Evolutionary conservation across 345 rosid species (phyloP).

Genomic region (Gynandropsis gynandra): DNA sequence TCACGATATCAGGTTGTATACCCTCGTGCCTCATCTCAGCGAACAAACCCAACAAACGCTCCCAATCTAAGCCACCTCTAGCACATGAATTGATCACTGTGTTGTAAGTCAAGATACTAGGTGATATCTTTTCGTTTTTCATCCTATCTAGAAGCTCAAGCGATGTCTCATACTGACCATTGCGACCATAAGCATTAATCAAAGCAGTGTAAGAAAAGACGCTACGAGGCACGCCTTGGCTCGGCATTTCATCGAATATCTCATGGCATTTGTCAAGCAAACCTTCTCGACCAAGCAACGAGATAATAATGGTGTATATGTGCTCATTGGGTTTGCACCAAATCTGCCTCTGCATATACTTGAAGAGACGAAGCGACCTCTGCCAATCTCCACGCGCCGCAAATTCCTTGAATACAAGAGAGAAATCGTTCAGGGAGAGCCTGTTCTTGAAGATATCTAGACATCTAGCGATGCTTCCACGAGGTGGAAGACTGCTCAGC

Average conservation of each 20-base stretch:
- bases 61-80: constrained; percentile 92
- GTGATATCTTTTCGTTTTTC: constrained; percentile 70
- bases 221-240: constrained; percentile 65
- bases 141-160: constrained; percentile 73
- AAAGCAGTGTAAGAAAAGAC: constrained; percentile 85
- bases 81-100: constrained; percentile 87
- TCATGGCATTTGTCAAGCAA: constrained; percentile 75
- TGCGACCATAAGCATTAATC: constrained; percentile 84
- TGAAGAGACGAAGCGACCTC: constrained; percentile 82
- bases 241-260: constrained; percentile 84
- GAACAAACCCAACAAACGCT: constrained; percentile 77
- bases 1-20: constrained; percentile 75
- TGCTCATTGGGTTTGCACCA: constrained; percentile 98
- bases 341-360: constrained; percentile 92
- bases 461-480: constrained; percentile 89
- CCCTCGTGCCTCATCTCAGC: constrained; percentile 98
- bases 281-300: constrained; percentile 77
- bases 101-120: constrained; percentile 82
- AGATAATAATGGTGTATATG: constrained; percentile 87
- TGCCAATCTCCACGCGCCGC: constrained; percentile 96
- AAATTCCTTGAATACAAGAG: constrained; percentile 87
- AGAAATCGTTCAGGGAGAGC: constrained; percentile 84
- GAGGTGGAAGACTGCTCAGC: constrained; percentile 96
- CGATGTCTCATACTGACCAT: constrained; percentile 62
- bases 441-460: constrained; percentile 79